These are phyloP conservation scores for Tardiomyces digboiensis DNA, from an alignment of 1,139 yeast genomes.

Conservation along the genomic window DNA sequence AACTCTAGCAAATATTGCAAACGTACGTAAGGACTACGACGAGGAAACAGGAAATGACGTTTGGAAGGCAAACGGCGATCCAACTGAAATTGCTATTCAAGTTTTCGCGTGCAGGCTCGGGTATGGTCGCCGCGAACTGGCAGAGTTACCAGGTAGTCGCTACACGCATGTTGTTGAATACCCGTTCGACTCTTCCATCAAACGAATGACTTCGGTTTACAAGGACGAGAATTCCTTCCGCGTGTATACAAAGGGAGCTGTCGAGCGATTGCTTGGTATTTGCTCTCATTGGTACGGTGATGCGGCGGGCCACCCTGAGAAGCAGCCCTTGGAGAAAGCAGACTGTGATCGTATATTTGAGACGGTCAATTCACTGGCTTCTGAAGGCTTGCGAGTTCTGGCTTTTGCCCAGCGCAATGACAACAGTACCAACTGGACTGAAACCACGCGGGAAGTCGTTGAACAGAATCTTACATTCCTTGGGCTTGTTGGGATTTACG, in stretches of 20 bases:
- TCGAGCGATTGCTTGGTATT: conserved; percentile 54
- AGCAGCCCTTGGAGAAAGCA: conserved; percentile 15
- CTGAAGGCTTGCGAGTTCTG: conserved; percentile 66
- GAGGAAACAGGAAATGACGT: conserved; percentile 17
- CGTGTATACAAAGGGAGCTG: conserved; percentile 70
- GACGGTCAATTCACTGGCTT: conserved; percentile 54
- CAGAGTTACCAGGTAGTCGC: conserved; percentile 10
- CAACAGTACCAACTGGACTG: conserved; percentile 66
- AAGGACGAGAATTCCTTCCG: conserved; percentile 26
- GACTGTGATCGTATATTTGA: conserved; percentile 37
- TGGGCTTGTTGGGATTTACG: conserved; percentile 74
- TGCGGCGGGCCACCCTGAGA: conserved; percentile 7
- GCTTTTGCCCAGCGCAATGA: conserved; percentile 77
- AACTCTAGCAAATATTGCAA: conserved; percentile 66
- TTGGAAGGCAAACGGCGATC: conserved; percentile 80
- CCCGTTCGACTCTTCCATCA: conserved; percentile 72
- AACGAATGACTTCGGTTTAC: conserved; percentile 64
- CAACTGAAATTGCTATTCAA: conserved; percentile 77
- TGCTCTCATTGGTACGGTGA: conserved; percentile 48
- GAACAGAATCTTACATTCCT: conserved; percentile 50
- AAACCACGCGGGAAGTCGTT: conserved; percentile 57
- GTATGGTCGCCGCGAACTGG: conserved; percentile 36
- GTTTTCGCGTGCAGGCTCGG: conserved; percentile 55
- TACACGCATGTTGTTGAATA: conserved; percentile 48
- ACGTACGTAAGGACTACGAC: conserved; percentile 35